phyloP scores from a whole-genome alignment of 1,284 basidiomycete genomes.

The Ustilago lituana region DNA sequence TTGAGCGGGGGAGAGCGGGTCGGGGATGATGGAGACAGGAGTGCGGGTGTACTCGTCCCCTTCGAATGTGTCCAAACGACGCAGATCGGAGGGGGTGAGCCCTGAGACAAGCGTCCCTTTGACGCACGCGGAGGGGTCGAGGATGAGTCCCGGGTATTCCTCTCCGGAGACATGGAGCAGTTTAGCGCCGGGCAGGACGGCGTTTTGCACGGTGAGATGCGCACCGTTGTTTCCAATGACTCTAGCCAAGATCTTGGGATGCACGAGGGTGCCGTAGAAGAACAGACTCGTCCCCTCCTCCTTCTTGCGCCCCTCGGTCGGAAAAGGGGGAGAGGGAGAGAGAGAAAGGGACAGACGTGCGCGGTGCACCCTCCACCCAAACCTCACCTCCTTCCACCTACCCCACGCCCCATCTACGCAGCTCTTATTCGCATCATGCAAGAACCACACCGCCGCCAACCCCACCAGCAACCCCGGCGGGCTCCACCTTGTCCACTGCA shows the following conservation, averaged over 20 bases:
- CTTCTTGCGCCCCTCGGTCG: not conserved
- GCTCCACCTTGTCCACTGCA: conserved; percentile 25
- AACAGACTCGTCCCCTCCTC: conserved; percentile 22
- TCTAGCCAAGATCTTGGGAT: conserved; percentile 44
- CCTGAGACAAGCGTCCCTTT: conserved; percentile 48
- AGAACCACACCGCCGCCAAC: conserved; percentile 23
- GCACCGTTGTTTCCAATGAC: conserved; percentile 43
- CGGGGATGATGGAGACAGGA: conserved; percentile 18
- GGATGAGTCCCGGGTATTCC: conserved; percentile 51
- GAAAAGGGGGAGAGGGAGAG: too few species aligned
- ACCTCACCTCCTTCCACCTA: conserved; percentile 22
- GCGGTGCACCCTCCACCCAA: conserved; percentile 22
- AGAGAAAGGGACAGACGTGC: not conserved
- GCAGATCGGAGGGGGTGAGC: conserved; percentile 32
- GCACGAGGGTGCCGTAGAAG: conserved; percentile 57
- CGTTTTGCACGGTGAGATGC: conserved; percentile 38
- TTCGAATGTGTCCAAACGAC: conserved; percentile 50
- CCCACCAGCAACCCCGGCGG: conserved; percentile 33
- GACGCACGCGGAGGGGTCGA: conserved; percentile 8
- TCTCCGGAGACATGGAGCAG: conserved; percentile 40
- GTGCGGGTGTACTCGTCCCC: conserved; percentile 49
- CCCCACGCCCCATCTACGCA: conserved; percentile 27
- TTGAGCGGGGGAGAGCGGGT: conserved; percentile 9
- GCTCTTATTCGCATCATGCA: conserved; percentile 29
- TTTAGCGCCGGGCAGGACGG: conserved; percentile 27